Base-by-base conservation (phyloP, 1,139 yeast genomes). In the Hemisphaericaspora lyxosophila region DNA sequence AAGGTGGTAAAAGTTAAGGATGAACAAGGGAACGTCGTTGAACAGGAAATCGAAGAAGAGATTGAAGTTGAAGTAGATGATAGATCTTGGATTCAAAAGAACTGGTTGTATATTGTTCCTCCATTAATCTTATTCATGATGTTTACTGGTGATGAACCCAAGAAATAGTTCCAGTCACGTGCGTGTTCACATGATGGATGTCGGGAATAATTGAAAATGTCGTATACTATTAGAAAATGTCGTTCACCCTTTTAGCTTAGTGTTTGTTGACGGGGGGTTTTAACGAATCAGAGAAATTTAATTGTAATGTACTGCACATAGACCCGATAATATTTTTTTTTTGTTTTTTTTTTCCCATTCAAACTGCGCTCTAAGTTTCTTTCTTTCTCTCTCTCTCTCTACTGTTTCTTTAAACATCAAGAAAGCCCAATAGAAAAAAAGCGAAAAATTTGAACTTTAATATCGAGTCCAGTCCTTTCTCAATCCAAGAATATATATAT, bases 81-180 rank as follows among this genome's bases (percentile, higher is more conserved):
- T 19, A 63, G 75, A 38, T 70, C 79, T 2, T 77, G 74, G 62
- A 58, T 77, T 18, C 80, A 75, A 48, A 70, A 70, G 55, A 68
- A 78, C 52, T 77, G 82, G 82, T 60, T 73, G 61, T 75, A 73
- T 50, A 45, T 71, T 18, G 72, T 67, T 2, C 65, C 70, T 9
- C 76, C 78, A 13, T 53, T 73, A 33, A 35, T 73, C 13, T 41
- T 73, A 12, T 39, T 73, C 23, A 45, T 65, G 44, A 46, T 63
- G 39, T 38, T 62, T 29, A 40, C 55, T 23, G 64, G 60, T 8
- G 64, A 58, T 17, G 56, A 54, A 4, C 38, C 34, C 19, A 36
- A 33, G 20, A 14, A 19, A 24, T 20, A 20, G 23, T n/a, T n/a
- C 4, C 11, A 4, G 23, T 20, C 23, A 20, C 11, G 23, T 20